Conservation (phyloP, 305 asterid species). For the Fraxinus floribunda region DNA sequence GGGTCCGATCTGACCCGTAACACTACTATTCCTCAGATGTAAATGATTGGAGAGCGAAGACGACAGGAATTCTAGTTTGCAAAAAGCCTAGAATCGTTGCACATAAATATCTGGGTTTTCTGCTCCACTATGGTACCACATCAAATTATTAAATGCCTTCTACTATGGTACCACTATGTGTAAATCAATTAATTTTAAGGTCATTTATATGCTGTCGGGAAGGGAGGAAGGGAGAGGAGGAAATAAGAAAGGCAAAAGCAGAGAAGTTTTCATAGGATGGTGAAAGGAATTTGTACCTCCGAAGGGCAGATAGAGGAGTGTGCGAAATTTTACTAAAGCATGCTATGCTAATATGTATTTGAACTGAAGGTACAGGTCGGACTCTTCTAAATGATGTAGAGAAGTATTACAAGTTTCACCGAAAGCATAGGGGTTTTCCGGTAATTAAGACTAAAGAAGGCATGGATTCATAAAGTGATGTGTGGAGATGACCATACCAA, state of each 20-base stretch:
- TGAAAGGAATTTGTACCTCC: neutral
- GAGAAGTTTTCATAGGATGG: neutral
- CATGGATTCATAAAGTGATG: neutral
- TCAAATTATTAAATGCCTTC: neutral
- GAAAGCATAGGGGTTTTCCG: neutral
- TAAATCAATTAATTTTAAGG: neutral
- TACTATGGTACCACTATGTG: neutral
- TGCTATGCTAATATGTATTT: neutral
- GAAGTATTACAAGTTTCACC: neutral
- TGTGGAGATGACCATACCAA: neutral
- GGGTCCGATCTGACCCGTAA: no score
- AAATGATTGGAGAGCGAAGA: neutral
- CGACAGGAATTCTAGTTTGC: neutral
- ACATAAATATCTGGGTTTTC: neutral
- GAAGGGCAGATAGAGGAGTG: neutral
- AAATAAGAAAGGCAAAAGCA: neutral
- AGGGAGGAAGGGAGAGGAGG: neutral
- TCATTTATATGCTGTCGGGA: neutral
- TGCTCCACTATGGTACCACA: neutral
- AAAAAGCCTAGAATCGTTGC: neutral
- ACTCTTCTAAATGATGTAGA: neutral
- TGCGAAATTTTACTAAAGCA: neutral
- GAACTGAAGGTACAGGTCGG: neutral
- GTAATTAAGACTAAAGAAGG: neutral
- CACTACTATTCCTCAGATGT: neutral